Evolutionary conservation across 108 stramenopile species (phyloP), one percentile per base, ranked within the genome.

Genomic region (Epithemia pelagica): DNA sequence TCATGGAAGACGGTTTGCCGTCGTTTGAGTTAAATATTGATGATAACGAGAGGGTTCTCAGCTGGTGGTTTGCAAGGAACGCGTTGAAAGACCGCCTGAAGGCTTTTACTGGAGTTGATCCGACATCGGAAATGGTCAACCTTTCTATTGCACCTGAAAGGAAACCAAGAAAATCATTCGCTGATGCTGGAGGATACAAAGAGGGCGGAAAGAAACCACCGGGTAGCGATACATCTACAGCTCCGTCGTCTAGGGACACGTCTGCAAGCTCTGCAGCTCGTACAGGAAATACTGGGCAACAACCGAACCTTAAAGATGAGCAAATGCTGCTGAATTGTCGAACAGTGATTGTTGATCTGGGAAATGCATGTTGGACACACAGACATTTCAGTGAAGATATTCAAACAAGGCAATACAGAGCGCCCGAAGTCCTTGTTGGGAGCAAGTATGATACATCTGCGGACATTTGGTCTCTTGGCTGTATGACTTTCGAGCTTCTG

Each of bases 401-500:
- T 69, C 98, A 99, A 68, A 99, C 98, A 7, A 75, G 98, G 25
- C 98, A 99, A 81, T 99, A 99, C 66, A 88, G 98, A 20, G 84
- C 93, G 28, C 98, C 98, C 23, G 98, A 99, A 79, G 98, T 98
- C 22, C 69, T 95, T 26, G 76, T 95, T 68, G 93, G 93, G 2
- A 87, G 82, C 71, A 84, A 87, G 70, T 91, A 96, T 68, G 89
- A 96, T 75, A 96, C 96, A 5, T 92, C 93, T 25, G 97, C 97
- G 2, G 98, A 99, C 78, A 96, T 99, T 60, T 99, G 98, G 98
- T 96, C 95, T n/a, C 74, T 97, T 64, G 98, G 88, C 15, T 97
- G 97, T 74, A 95, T 99, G 65, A 80, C 91, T 23, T 99, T 99
- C 68, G 98, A 99, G 82, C 75, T 99, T 30, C 73, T 97, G 61